Evolutionary conservation across 108 stramenopile species (phyloP).

Genomic region (Conticribra guillardii): DNA sequence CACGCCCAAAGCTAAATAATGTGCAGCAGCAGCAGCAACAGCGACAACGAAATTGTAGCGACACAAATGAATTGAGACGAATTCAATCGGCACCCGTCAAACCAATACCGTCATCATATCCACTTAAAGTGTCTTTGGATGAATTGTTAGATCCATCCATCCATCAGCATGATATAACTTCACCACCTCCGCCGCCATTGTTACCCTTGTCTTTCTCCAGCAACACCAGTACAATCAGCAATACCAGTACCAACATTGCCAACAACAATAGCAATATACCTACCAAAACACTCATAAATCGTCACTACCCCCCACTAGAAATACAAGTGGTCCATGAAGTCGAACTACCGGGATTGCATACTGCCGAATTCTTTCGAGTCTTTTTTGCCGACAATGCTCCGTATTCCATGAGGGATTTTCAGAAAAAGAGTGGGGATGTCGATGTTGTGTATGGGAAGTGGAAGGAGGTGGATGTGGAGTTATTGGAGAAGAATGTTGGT

Average conservation of each 20-base stretch:
- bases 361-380: conserved; percentile 74
- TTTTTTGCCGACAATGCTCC: conserved; percentile 85
- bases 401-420: conserved; percentile 76
- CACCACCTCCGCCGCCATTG: no score
- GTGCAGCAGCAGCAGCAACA: not conserved
- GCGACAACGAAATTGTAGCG: not conserved
- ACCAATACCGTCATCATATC: no score
- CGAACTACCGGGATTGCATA: conserved; percentile 61
- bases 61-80: conserved; percentile 8
- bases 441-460: conserved; percentile 74
- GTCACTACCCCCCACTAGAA: conserved; percentile 57
- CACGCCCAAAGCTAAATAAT: no score
- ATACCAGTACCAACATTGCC: no score
- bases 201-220: no score
- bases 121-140: conserved; percentile 4
- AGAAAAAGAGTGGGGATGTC: conserved; percentile 68
- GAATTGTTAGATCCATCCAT: not conserved
- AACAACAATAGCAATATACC: no score
- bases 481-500: no score
- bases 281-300: conserved; percentile 10
- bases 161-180: no score
- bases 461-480: conserved; percentile 33
- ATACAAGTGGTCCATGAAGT: conserved; percentile 52
- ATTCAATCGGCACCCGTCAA: conserved; percentile 22
- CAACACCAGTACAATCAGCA: no score